Evolutionary conservation across 176 grass and related monocot genomes (phyloP), one percentile per base, ranked within the genome.

Genomic region (Rhynchospora pubera): DNA sequence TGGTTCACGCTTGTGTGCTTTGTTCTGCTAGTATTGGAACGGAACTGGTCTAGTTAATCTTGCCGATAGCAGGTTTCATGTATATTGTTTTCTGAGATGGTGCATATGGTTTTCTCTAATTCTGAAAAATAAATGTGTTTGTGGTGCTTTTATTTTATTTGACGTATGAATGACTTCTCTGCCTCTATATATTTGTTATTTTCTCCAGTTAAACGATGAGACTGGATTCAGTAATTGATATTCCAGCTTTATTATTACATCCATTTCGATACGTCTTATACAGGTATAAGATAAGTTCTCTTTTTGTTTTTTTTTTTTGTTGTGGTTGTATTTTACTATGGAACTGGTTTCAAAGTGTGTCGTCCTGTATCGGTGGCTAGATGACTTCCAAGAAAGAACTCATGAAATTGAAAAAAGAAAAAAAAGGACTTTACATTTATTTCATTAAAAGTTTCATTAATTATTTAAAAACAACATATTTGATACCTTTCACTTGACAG

Each of bases 81-180:
- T 82, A 82, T 82, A 65, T 66, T 80, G 79, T 8, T 62, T 51
- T 82, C 79, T 50, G 50, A 77, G 24, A 56, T 82, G 43, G 61
- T 82, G 26, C 24, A 45, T 52, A 67, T 32, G 59, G 60, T 82
- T 82, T 44, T 16, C 28, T 65, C 18, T 12, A 34, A 53, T 28
- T 82, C 39, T 30, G 12, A 50, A 82, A 66, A 66, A 65, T 65
- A 50, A 51, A 52, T 67, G 62, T 52, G 43, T 79, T 19, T 55
- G 79, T 48, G 79, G 16, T 82, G 42, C 14, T 50, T 82, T 80
- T 61, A 30, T 82, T 79, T 7, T 56, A 77, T 77, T 77, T 56
- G 72, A 56, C 56, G 72, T 13, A 34, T n/a, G 72, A 26, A 56
- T 18, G 72, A 77, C 48, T 77, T 30, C 48, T 56, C 21, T 0